Evolutionary conservation across 2,329 filamentous ascomycete species (phyloP).

Genomic region (Colletotrichum nymphaeae): DNA sequence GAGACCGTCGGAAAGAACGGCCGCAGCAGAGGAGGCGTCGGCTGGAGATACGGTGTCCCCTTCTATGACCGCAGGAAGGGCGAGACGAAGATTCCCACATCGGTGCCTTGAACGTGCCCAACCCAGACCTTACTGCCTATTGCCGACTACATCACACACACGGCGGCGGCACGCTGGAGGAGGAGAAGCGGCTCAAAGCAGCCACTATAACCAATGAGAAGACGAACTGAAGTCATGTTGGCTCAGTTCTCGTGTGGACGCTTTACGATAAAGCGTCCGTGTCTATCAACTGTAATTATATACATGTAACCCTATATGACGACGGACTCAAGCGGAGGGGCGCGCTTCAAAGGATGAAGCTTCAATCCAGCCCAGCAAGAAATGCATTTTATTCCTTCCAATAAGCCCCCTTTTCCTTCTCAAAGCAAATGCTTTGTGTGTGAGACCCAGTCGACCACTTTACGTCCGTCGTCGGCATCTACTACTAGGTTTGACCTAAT

Average conservation of each 20-base stretch:
- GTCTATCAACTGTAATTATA: conserved; percentile 15
- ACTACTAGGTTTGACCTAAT: conserved; percentile 62
- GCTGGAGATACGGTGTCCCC: conserved; percentile 74
- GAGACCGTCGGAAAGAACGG: conserved; percentile 67
- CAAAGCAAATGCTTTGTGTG: conserved; percentile 15
- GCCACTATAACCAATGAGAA: neutral
- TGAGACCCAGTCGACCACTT: conserved; percentile 28
- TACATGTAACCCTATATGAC: conserved; percentile 28
- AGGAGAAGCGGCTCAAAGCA: neutral
- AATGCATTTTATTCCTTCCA: neutral
- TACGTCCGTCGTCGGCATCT: conserved; percentile 35
- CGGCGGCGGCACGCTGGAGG: neutral
- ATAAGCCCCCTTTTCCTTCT: neutral
- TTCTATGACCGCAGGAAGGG: conserved; percentile 71
- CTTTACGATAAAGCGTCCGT: conserved; percentile 11
- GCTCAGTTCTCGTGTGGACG: conserved; percentile 1
- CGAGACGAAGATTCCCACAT: conserved; percentile 75
- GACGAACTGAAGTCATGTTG: neutral
- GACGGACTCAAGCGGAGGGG: conserved; percentile 19
- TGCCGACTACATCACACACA: neutral
- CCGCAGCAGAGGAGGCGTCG: conserved; percentile 61
- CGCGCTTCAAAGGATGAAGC: neutral
- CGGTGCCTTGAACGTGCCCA: conserved; percentile 58
- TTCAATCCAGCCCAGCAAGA: neutral
- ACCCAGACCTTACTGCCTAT: neutral